A percentile compares a stretch with the other conserved stretches of the same genome.
These are phyloP conservation scores for Graphiopsis chlorocephala DNA, from an alignment of 2,329 filamentous ascomycete genomes.

Conservation along the genomic window DNA sequence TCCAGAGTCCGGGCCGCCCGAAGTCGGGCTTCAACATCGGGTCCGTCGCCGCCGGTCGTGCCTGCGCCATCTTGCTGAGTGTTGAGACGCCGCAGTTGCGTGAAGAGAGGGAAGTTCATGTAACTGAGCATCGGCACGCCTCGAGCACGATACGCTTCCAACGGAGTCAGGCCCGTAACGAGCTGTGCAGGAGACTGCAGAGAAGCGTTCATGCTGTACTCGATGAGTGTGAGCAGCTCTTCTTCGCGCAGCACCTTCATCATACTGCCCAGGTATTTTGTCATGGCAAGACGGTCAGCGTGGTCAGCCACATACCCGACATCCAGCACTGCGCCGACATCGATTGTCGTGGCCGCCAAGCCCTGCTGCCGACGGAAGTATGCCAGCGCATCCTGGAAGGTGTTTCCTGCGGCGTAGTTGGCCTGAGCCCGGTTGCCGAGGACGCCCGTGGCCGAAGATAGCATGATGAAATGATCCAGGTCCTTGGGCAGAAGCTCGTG, in stretches of 20 bases:
- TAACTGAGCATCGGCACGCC: not conserved
- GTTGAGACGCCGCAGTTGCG: not conserved
- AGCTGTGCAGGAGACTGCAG: not conserved
- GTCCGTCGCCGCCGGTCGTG: not conserved
- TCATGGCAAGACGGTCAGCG: not conserved
- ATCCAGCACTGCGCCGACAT: constrained; percentile 26
- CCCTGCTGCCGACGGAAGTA: constrained; percentile 27
- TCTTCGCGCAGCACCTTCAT: not conserved
- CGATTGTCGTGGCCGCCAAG: constrained; percentile 26
- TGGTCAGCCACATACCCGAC: not conserved
- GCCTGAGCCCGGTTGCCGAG: constrained; percentile 26
- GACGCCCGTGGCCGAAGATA: constrained; percentile 26
- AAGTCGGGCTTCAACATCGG: not conserved
- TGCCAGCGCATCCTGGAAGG: constrained; percentile 29
- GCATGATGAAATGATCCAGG: constrained; percentile 34
- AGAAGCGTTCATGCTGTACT: not conserved
- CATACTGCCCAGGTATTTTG: not conserved
- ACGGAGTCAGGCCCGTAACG: not conserved
- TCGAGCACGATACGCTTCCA: not conserved
- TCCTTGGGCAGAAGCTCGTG: constrained; percentile 21
- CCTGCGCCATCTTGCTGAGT: not conserved
- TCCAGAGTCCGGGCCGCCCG: not conserved
- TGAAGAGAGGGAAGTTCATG: not conserved
- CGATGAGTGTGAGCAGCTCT: not conserved
- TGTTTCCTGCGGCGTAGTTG: constrained; percentile 26